Evolutionary conservation across 768 basidiomycete genomes (phyloP), one percentile per base, ranked within the genome.

Genomic region (Cyclocybe aegerita): DNA sequence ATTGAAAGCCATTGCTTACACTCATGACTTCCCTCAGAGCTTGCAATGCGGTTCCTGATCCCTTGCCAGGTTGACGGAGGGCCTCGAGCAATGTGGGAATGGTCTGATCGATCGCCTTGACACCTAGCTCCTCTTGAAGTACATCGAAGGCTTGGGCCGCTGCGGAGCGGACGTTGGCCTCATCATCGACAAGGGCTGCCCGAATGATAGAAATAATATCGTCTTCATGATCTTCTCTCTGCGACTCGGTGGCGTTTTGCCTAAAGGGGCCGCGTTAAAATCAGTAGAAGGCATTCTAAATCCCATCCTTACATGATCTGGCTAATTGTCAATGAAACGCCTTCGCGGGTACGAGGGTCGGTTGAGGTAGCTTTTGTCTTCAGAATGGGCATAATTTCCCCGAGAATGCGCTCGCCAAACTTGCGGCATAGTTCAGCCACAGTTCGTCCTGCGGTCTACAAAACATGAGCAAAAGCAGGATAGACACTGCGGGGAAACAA

Each of bases 61-160:
- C 83, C 60, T 87, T 88, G 4, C 95, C 95, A 10, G 94, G 93
- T 66, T 93, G 90, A 12, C 92, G 86, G 33, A 98, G 85, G 1
- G 96, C 96, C 60, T 94, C 93, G 46, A 99, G 67, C 0, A 98
- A 68, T 0, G 96, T 98, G 0, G 97, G 96, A 51, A 98, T 98
- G 0, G 93, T 98, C 70, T 95, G 83, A 62, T 98, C 96, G 55
- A 98, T 95, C 5, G 95, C 94, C 63, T 87, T 90, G 30, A 83
- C 78, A 6, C 96, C 97, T 36, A 98, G 79, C 59, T 88, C 80
- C 55, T 95, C 91, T 71, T 98, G 96, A n/a, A 98, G 78, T 4
- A 84, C 81, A 64, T 98, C 97, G 68, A 99, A 80, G n/a, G 79
- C 76, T 58, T 75, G 86, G 0, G 95, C 96, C 5, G 95, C 96